phyloP scores from a whole-genome alignment of 768 basidiomycete species.

The Rhizopogon vesiculosus region DNA sequence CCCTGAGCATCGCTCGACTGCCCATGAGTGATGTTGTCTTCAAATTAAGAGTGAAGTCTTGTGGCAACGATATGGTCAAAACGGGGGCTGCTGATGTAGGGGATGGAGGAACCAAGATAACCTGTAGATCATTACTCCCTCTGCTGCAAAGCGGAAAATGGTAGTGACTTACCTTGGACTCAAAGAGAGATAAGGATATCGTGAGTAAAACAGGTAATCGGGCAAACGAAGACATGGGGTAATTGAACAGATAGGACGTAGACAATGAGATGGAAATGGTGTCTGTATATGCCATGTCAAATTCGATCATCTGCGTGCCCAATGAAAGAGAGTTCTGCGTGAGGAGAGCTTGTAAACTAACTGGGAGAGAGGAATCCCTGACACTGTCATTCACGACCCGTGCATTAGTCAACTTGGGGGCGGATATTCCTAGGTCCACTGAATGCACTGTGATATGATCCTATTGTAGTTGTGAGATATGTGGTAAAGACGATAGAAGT shows the following conservation, averaged over 20 bases:
- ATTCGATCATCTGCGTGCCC: conserved; percentile 61
- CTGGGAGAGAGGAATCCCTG: conserved; percentile 19
- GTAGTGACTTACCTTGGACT: conserved; percentile 50
- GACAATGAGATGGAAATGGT: conserved; percentile 78
- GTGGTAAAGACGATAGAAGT: background rate
- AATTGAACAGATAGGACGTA: conserved; percentile 81
- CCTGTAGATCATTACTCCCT: conserved; percentile 30
- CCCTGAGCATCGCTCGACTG: conserved; percentile 93
- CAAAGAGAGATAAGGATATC: conserved; percentile 71
- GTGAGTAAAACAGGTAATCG: conserved; percentile 79
- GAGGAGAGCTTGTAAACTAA: conserved; percentile 14
- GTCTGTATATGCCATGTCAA: conserved; percentile 83
- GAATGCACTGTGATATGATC: conserved; percentile 85
- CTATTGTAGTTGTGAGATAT: conserved; percentile 33
- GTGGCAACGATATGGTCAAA: conserved; percentile 70
- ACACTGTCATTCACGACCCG: conserved; percentile 30
- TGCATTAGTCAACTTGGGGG: conserved; percentile 74
- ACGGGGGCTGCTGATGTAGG: conserved; percentile 49
- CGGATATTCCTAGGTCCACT: conserved; percentile 76
- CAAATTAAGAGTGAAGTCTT: conserved; percentile 83
- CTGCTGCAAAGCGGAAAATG: conserved; percentile 2
- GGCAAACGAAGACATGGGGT: conserved; percentile 77
- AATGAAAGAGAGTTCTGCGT: conserved; percentile 12
- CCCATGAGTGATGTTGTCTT: conserved; percentile 91
- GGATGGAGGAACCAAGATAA: conserved; percentile 59